Percentiles rank a stretch among this genome's conserved stretches.
Conservation (phyloP, 805 yeast species). For the Candida vartiovaarae region DNA sequence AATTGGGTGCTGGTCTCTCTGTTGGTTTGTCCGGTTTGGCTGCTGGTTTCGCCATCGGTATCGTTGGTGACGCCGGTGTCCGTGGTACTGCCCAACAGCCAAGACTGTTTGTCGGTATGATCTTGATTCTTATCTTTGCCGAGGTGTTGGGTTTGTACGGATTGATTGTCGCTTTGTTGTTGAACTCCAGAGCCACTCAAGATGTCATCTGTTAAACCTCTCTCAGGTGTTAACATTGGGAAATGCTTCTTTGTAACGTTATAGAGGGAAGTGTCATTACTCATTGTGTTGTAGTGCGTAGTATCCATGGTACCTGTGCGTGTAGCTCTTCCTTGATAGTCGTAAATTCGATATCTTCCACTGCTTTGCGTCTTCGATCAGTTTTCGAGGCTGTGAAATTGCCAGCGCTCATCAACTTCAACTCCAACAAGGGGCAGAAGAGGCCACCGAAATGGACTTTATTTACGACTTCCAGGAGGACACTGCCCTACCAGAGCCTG, state of each 20-base stretch:
- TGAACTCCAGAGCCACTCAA: slow-evolving; percentile 96
- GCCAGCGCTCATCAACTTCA: no score
- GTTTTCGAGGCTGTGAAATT: no score
- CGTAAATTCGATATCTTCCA: no score
- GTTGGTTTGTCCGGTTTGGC: slow-evolving; percentile 97
- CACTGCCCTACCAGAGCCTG: slow-evolving; percentile 27
- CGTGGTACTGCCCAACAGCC: slow-evolving; percentile 99
- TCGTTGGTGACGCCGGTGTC: slow-evolving; percentile 99
- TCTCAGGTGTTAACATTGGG: no score
- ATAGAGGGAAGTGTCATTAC: neutral
- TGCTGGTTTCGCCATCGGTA: slow-evolving; percentile 98
- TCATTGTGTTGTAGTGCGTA: no score
- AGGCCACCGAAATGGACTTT: slow-evolving; percentile 18
- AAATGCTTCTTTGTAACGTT: neutral
- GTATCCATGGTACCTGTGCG: no score
- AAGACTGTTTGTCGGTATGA: slow-evolving; percentile 97
- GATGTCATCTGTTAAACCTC: slow-evolving; percentile 67
- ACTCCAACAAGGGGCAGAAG: no score
- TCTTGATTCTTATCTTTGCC: slow-evolving; percentile 95
- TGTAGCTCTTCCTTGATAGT: no score
- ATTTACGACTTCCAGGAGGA: slow-evolving; percentile 17
- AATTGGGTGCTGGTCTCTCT: slow-evolving; percentile 95
- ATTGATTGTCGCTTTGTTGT: slow-evolving; percentile 92
- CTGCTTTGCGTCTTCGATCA: no score
- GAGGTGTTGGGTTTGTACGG: slow-evolving; percentile 99